These are phyloP conservation scores for Globisporangium cylindrosporum DNA, from an alignment of 352 stramenopile genomes.

Conservation along the genomic window DNA sequence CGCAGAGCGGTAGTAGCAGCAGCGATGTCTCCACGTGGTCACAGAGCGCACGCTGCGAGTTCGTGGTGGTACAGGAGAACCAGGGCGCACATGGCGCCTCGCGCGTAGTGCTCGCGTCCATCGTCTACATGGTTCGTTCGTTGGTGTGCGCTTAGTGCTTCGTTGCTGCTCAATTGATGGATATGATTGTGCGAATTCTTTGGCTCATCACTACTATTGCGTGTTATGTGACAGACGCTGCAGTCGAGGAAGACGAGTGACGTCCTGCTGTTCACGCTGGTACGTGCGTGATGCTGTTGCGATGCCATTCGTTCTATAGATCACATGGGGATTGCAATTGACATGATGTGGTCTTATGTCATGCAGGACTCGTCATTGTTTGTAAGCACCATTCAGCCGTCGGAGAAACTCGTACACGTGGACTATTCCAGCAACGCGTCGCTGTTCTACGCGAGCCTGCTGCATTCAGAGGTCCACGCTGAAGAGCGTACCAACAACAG, in stretches of 20 bases:
- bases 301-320: background rate
- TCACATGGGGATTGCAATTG: background rate
- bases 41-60: constrained; percentile 35
- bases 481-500: background rate
- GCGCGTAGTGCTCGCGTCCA: constrained; percentile 48
- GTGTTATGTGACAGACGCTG: constrained; percentile 11
- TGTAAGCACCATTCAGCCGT: constrained; percentile 14
- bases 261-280: constrained; percentile 38
- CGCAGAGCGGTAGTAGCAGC: background rate
- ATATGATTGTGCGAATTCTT: background rate
- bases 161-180: background rate
- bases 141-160: background rate
- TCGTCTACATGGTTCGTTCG: constrained; percentile 33
- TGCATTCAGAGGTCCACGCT: background rate
- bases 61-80: constrained; percentile 69
- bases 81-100: constrained; percentile 44
- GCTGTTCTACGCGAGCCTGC: constrained; percentile 19
- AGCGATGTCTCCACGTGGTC: constrained; percentile 27
- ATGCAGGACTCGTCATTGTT: constrained; percentile 29
- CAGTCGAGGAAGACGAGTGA: constrained; percentile 28
- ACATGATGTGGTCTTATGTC: background rate
- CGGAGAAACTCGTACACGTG: constrained; percentile 35
- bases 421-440: constrained; percentile 41
- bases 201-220: background rate
- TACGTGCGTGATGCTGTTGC: constrained; percentile 4